Evolutionary conservation across 2,329 filamentous ascomycete genomes (phyloP).

Genomic region (Penicillium sclerotiorum): DNA sequence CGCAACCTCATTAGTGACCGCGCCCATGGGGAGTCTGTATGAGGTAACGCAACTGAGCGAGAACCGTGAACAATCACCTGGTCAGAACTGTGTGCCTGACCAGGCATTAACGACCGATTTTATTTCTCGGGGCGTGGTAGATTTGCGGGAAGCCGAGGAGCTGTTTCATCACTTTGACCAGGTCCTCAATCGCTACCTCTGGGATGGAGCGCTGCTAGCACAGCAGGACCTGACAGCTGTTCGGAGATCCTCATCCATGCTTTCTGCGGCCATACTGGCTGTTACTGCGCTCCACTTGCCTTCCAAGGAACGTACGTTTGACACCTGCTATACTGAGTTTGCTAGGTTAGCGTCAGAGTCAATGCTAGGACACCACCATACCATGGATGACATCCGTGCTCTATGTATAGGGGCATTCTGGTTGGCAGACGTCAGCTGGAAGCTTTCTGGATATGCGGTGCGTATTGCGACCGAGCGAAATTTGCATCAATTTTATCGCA

Average conservation of each 20-base stretch:
- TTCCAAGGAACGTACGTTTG: slow-evolving; percentile 49
- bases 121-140: slow-evolving; percentile 53
- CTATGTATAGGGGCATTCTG: slow-evolving; percentile 60
- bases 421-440: slow-evolving; percentile 58
- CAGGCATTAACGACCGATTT: slow-evolving; percentile 50
- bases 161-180: slow-evolving; percentile 45
- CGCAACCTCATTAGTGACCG: slow-evolving; percentile 42
- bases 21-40: slow-evolving; percentile 53
- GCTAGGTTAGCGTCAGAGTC: slow-evolving; percentile 55
- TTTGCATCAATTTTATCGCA: slow-evolving; percentile 47
- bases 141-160: slow-evolving; percentile 46
- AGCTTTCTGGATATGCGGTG: slow-evolving; percentile 46
- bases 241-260: slow-evolving; percentile 50
- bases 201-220: slow-evolving; percentile 49
- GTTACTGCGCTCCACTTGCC: slow-evolving; percentile 56
- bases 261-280: slow-evolving; percentile 49
- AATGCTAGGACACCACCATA: slow-evolving; percentile 56
- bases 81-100: slow-evolving; percentile 35
- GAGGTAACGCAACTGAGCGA: slow-evolving; percentile 51
- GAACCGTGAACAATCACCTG: slow-evolving; percentile 37
- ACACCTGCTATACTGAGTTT: slow-evolving; percentile 56
- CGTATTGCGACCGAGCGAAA: slow-evolving; percentile 48
- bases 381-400: slow-evolving; percentile 55
- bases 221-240: slow-evolving; percentile 51
- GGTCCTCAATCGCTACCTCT: slow-evolving; percentile 44